Evolutionary conservation across 2,329 filamentous ascomycete species (phyloP).

Genomic region (Orbilia brochopaga): DNA sequence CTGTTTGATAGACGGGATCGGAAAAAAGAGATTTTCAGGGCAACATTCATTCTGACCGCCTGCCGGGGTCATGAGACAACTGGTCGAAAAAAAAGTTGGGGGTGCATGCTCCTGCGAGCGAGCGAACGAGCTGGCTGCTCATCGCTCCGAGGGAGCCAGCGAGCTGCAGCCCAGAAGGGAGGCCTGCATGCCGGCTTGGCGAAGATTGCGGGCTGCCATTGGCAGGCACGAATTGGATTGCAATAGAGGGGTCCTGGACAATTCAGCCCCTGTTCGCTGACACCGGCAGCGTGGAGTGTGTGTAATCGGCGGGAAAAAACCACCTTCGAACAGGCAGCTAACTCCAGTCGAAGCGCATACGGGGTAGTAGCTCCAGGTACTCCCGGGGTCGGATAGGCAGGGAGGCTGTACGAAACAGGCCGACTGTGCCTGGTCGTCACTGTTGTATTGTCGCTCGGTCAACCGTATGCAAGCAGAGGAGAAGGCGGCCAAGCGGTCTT

Average conservation of each 20-base stretch:
- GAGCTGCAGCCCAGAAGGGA: constrained; percentile 3
- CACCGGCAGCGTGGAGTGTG: background rate
- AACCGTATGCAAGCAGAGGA: constrained; percentile 27
- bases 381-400: background rate
- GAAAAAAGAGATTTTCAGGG: constrained; percentile 41
- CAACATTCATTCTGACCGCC: background rate
- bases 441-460: background rate
- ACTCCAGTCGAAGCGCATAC: background rate
- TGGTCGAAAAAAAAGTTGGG: background rate
- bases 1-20: constrained; percentile 43
- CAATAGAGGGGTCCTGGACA: too few relatives aligned
- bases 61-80: background rate
- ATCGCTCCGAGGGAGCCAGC: constrained; percentile 4
- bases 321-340: background rate
- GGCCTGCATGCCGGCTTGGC: background rate
- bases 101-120: constrained; percentile 6
- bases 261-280: too few relatives aligned
- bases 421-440: background rate
- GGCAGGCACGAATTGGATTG: too few relatives aligned
- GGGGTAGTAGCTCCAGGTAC: background rate
- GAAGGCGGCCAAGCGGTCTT: constrained; percentile 9
- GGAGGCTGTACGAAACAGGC: background rate
- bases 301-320: background rate
- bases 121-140: constrained; percentile 1
- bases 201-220: background rate